Percentiles rank a stretch among this genome's conserved stretches.
phyloP scores from a whole-genome alignment of 495 filamentous ascomycete genomes.

The Aspergillus haitiensis region DNA sequence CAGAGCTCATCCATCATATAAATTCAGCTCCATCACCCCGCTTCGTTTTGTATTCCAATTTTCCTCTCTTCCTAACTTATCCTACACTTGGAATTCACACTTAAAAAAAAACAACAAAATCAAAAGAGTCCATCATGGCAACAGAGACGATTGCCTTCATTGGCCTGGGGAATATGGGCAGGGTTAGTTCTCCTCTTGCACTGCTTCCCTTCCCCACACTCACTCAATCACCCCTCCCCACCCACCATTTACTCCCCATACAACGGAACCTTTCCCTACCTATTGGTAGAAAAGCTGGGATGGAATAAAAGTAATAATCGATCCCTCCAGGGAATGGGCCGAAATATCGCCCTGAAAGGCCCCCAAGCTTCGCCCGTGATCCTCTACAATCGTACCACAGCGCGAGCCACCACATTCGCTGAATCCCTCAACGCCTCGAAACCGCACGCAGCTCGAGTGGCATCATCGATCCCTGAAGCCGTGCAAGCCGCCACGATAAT shows the following conservation, averaged over 20 bases:
- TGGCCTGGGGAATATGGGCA: constrained; percentile 88
- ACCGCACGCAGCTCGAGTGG: constrained; percentile 49
- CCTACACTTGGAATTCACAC: background rate
- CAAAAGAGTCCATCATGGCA: constrained; percentile 21
- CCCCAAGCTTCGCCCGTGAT: constrained; percentile 66
- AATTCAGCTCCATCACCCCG: background rate
- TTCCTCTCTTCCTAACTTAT: constrained; percentile 1
- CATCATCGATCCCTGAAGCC: constrained; percentile 61
- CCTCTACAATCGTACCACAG: constrained; percentile 74
- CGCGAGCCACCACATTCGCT: constrained; percentile 58
- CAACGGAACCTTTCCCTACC: too few species aligned
- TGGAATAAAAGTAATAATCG: constrained; percentile 19
- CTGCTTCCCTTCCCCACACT: background rate
- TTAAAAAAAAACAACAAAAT: too few species aligned
- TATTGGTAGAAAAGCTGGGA: too few species aligned
- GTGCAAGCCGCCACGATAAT: constrained; percentile 71
- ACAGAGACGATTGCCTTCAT: constrained; percentile 62
- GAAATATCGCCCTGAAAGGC: constrained; percentile 78
- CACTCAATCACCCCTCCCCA: constrained; percentile 8
- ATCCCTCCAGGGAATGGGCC: constrained; percentile 70
- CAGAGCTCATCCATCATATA: background rate
- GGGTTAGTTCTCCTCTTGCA: constrained; percentile 52
- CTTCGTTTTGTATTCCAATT: background rate
- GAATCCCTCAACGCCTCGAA: constrained; percentile 54
- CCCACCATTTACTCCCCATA: too few species aligned